These are phyloP conservation scores for Phaeotremella skinneri DNA, from an alignment of 768 basidiomycete species.

Conservation along the genomic window DNA sequence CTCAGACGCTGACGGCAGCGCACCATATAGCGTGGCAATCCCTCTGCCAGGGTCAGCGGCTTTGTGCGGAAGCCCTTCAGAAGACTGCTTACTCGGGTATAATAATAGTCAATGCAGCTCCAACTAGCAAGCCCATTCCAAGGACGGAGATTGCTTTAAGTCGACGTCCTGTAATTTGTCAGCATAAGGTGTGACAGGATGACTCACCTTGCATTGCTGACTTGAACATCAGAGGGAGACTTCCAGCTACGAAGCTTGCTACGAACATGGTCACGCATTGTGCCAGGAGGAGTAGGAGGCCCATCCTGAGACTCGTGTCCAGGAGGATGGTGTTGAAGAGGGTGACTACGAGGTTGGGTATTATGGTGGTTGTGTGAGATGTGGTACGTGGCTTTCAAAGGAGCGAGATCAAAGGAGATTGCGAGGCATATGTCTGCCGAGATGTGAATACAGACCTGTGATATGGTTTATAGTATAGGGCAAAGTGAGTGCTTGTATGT, in stretches of 20 bases:
- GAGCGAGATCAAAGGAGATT: too few relatives aligned
- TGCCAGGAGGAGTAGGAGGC: conserved; percentile 41
- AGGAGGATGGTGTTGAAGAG: too few relatives aligned
- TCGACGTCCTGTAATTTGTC: conserved; percentile 49
- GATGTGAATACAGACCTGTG: too few relatives aligned
- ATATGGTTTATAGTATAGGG: too few relatives aligned
- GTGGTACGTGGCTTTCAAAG: too few relatives aligned
- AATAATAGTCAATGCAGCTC: conserved; percentile 85
- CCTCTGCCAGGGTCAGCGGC: conserved; percentile 33
- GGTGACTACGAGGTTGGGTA: too few relatives aligned
- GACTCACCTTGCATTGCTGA: conserved; percentile 53
- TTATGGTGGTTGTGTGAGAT: too few relatives aligned
- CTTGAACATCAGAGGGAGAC: conserved; percentile 69
- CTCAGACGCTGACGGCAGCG: conserved; percentile 24
- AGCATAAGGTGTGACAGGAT: conserved; percentile 56
- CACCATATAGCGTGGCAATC: conserved; percentile 42
- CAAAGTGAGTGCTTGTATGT: too few relatives aligned
- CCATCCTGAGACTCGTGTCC: too few relatives aligned
- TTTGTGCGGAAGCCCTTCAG: conserved; percentile 57
- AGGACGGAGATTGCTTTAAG: conserved; percentile 60
- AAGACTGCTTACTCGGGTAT: conserved; percentile 82
- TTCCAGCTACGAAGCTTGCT: conserved; percentile 63
- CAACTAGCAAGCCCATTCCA: conserved; percentile 80
- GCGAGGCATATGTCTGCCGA: too few relatives aligned
- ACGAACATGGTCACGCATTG: conserved; percentile 50